Conservation (phyloP, 1,284 basidiomycete species). For the Meripilus lineatus region DNA sequence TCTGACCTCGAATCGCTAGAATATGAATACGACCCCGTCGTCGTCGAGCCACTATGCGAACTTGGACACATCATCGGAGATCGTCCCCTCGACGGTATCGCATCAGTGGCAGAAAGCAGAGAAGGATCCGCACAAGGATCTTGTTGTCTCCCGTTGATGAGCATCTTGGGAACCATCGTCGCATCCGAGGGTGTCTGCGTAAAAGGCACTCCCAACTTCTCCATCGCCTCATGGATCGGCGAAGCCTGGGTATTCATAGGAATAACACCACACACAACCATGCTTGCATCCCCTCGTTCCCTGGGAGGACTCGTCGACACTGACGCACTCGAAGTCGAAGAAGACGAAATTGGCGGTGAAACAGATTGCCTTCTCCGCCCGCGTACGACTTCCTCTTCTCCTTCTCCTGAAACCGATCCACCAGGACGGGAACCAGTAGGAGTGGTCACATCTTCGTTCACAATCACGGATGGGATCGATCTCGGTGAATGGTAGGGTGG, state of each 20-base stretch:
- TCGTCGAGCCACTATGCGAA: slow-evolving; percentile 25
- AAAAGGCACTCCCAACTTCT: too few relatives aligned
- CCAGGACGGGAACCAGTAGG: too few relatives aligned
- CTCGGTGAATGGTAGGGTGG: slow-evolving; percentile 15
- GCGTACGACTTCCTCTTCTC: too few relatives aligned
- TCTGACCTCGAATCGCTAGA: slow-evolving; percentile 27
- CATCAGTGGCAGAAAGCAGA: slow-evolving; percentile 20
- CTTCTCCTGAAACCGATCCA: slow-evolving; percentile 26
- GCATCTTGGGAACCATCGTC: too few relatives aligned
- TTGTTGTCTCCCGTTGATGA: too few relatives aligned
- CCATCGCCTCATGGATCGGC: too few relatives aligned
- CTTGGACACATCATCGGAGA: slow-evolving; percentile 16
- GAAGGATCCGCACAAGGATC: too few relatives aligned
- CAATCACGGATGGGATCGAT: slow-evolving; percentile 22
- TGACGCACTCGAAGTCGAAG: not conserved
- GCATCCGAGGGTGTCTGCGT: too few relatives aligned
- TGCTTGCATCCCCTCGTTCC: too few relatives aligned
- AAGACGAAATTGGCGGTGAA: not conserved
- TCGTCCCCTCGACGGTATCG: slow-evolving; percentile 20
- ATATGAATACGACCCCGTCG: slow-evolving; percentile 26
- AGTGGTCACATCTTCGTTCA: too few relatives aligned
- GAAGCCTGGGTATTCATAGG: too few relatives aligned
- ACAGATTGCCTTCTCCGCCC: slow-evolving; percentile 18
- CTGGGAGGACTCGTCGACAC: slow-evolving; percentile 8
- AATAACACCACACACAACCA: too few relatives aligned